Conservation (phyloP, 306 rosid species). For the Lupinus albus region DNA sequence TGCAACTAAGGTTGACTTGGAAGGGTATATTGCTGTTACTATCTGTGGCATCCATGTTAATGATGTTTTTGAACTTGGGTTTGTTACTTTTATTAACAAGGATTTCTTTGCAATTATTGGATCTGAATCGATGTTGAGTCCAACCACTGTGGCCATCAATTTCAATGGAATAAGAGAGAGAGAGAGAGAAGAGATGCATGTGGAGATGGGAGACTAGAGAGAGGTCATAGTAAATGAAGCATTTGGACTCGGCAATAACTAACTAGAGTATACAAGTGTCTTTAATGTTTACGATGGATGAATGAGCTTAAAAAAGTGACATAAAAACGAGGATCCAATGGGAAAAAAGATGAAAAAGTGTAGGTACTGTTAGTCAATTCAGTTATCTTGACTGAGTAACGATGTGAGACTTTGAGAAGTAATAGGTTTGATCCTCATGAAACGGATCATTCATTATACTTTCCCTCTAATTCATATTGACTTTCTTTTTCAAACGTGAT, state of each 20-base stretch:
- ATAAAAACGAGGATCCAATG: too few relatives aligned
- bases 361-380: constrained; percentile 37
- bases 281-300: constrained; percentile 19
- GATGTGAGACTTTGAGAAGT: too few relatives aligned
- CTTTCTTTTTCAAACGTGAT: too few relatives aligned
- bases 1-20: constrained; percentile 60
- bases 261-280: neutral
- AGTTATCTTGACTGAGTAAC: constrained; percentile 40
- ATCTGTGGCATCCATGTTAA: constrained; percentile 44
- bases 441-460: too few relatives aligned
- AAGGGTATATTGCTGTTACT: constrained; percentile 44
- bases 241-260: constrained; percentile 84
- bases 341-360: too few relatives aligned
- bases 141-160: constrained; percentile 75
- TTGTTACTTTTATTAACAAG: neutral
- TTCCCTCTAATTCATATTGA: too few relatives aligned
- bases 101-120: constrained; percentile 43
- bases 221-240: constrained; percentile 58
- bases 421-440: too few relatives aligned
- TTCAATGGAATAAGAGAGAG: constrained; percentile 42
- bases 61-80: constrained; percentile 2
- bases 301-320: too few relatives aligned
- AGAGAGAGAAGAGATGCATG: neutral
- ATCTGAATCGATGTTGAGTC: constrained; percentile 96
- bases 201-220: neutral